Evolutionary conservation across 164 flowering plant species (phyloP).

Genomic region (Vitis amurensis): DNA sequence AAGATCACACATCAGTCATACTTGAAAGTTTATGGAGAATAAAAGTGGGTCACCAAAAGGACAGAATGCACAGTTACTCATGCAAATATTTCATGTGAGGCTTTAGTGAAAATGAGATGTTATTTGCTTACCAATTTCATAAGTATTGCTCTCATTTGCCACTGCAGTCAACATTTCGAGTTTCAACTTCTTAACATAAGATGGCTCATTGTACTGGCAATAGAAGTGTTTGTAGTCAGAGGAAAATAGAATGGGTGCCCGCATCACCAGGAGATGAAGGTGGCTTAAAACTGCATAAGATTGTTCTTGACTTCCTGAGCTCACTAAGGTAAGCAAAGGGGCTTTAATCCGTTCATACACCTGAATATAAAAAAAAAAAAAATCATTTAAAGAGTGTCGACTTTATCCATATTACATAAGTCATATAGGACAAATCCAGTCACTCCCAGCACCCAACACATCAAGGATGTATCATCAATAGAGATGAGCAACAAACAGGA

Average conservation of each 20-base stretch:
- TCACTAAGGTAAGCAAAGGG: slow-evolving; percentile 88
- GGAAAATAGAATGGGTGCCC: slow-evolving; percentile 91
- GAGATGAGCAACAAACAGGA: too few species aligned
- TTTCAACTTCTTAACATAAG: slow-evolving; percentile 94
- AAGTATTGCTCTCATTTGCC: slow-evolving; percentile 97
- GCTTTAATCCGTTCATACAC: slow-evolving; percentile 99
- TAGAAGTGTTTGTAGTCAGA: slow-evolving; percentile 95
- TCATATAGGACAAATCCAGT: too few species aligned
- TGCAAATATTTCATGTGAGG: neutral
- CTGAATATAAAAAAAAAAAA: slow-evolving; percentile 29
- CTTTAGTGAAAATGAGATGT: neutral
- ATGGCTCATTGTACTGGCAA: slow-evolving; percentile 97
- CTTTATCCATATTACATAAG: too few species aligned
- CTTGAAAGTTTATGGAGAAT: slow-evolving; percentile 14
- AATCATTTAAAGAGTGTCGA: neutral
- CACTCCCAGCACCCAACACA: too few species aligned
- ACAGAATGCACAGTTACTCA: slow-evolving; percentile 3
- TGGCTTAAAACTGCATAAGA: slow-evolving; percentile 95
- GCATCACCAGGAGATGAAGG: slow-evolving; percentile 96
- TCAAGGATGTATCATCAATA: too few species aligned
- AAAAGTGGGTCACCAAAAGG: slow-evolving; percentile 6
- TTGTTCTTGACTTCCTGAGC: slow-evolving; percentile 97
- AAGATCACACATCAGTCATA: slow-evolving; percentile 20
- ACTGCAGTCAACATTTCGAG: slow-evolving; percentile 99
- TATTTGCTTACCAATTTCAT: slow-evolving; percentile 79